Evolutionary conservation across 75 land plant genomes (phyloP), one percentile per base, ranked within the genome.

Genomic region (Pinus taeda): DNA sequence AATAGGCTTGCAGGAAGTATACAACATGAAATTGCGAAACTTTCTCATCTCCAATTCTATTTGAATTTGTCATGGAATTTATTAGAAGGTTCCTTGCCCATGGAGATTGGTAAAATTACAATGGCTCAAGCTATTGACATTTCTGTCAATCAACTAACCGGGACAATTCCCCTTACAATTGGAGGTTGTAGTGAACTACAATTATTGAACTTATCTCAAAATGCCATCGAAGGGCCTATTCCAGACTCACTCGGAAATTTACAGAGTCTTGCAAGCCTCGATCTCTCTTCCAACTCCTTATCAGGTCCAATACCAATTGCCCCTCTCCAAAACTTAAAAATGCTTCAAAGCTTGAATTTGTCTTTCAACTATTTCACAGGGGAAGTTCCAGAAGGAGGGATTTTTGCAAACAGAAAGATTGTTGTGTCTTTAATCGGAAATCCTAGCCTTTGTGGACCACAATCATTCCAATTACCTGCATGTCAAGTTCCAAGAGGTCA

Each of bases 101-200:
- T 18, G 21, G 56, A 45, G 18, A 49, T 73, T 21, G 26, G 58
- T 14, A 73, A 73, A 53, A 45, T 73, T 15, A 15, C 26, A 73
- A 73, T 45, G 59, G 58, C 12, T 73, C 75, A 73, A 73, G 12
- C 24, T 49, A 45, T 73, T 55, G 30, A 73, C 15, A 15, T 73
- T 26, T 73, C 58, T 12, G 30, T 18, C 58, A 73, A 73, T 17
- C 21, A 45, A n/a, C 22, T 73, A 5, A 3, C 13, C 3, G 75
- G 75, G n/a, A 18, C 6, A 17, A 73, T 73, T 56, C 26, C 75
- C 14, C 20, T 5, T 15, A n/a, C 26, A 55, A 8, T 73, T n/a
- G 75, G 33, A 6, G 26, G 30, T 24, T 49, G 56, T 29, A 26
- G 9, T 9, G 58, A n/a, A 21, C 45, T 73, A 26, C 11, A n/a